These are phyloP conservation scores for Teunomyces panamensis DNA, from an alignment of 805 yeast species.

Conservation along the genomic window DNA sequence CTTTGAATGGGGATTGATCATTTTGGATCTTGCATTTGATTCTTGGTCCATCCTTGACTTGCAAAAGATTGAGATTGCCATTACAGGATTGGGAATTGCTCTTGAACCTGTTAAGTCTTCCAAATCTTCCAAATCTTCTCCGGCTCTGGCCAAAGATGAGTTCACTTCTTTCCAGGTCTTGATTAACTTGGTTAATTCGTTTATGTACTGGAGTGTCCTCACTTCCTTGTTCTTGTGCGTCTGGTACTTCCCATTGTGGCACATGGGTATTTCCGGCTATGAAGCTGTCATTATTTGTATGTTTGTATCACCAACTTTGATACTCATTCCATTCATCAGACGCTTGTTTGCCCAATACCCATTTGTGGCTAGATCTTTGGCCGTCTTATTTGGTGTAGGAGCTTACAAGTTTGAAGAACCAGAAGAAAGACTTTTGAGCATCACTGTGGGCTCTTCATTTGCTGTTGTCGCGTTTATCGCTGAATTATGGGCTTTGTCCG, in stretches of 20 bases:
- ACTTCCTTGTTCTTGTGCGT: slow-evolving; percentile 82
- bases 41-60: slow-evolving; percentile 75
- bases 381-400: slow-evolving; percentile 69
- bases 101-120: slow-evolving; percentile 8
- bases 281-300: slow-evolving; percentile 64
- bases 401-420: slow-evolving; percentile 71
- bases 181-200: slow-evolving; percentile 58
- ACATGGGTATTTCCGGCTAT: slow-evolving; percentile 95
- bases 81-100: slow-evolving; percentile 26
- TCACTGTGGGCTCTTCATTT: slow-evolving; percentile 66
- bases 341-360: slow-evolving; percentile 43
- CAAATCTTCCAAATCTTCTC: background rate
- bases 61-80: slow-evolving; percentile 50
- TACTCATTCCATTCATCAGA: slow-evolving; percentile 41
- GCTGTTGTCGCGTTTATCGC: slow-evolving; percentile 57
- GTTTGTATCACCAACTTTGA: slow-evolving; percentile 56
- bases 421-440: slow-evolving; percentile 59
- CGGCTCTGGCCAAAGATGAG: slow-evolving; percentile 18
- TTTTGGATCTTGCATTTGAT: slow-evolving; percentile 84
- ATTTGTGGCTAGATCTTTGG: slow-evolving; percentile 49
- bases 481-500: slow-evolving; percentile 42
- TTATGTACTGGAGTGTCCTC: slow-evolving; percentile 78
- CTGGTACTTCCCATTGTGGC: slow-evolving; percentile 98
- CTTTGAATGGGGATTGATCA: slow-evolving; percentile 87
- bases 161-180: slow-evolving; percentile 36